Evolutionary conservation across 306 rosid species (phyloP).

Genomic region (Urtica urens): DNA sequence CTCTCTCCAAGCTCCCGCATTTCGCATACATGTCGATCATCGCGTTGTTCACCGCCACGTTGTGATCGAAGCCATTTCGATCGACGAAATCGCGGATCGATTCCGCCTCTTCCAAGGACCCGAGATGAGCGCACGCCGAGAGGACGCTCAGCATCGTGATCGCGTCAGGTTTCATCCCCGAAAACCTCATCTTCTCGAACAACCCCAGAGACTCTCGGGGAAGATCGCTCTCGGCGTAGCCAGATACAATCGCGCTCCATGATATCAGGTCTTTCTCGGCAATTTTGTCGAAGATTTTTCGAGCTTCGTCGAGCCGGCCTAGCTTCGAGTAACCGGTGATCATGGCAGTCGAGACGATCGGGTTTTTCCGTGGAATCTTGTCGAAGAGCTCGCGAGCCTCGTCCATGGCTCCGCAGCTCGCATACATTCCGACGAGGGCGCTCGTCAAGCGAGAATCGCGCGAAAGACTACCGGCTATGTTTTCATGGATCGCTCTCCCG

Average conservation of each 20-base stretch:
- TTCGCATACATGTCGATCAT: constrained; percentile 72
- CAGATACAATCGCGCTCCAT: constrained; percentile 84
- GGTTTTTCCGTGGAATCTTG: constrained; percentile 29
- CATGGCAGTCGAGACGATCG: constrained; percentile 66
- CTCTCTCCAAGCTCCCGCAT: constrained; percentile 54
- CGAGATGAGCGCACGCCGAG: constrained; percentile 66
- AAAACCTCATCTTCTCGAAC: constrained; percentile 46
- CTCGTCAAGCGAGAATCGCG: constrained; percentile 39
- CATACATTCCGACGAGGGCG: constrained; percentile 63
- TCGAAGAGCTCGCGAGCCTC: constrained; percentile 46
- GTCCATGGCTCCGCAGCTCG: constrained; percentile 59
- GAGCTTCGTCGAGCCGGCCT: constrained; percentile 46
- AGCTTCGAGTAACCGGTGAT: constrained; percentile 55
- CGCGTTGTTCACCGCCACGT: constrained; percentile 49
- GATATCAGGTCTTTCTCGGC: constrained; percentile 54
- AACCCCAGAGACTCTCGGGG: constrained; percentile 62
- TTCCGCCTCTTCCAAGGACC: constrained; percentile 40
- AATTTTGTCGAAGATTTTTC: constrained; percentile 51
- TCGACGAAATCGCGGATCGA: constrained; percentile 48
- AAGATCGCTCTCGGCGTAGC: constrained; percentile 59
- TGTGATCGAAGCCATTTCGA: constrained; percentile 45
- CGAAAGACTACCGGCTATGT: constrained; percentile 20
- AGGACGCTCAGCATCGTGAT: constrained; percentile 66
- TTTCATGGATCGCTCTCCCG: constrained; percentile 35
- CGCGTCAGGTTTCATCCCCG: constrained; percentile 43